phyloP scores from a whole-genome alignment of 371 early-diverging fungal genomes.

The Homolaphlyctis polyrhiza region DNA sequence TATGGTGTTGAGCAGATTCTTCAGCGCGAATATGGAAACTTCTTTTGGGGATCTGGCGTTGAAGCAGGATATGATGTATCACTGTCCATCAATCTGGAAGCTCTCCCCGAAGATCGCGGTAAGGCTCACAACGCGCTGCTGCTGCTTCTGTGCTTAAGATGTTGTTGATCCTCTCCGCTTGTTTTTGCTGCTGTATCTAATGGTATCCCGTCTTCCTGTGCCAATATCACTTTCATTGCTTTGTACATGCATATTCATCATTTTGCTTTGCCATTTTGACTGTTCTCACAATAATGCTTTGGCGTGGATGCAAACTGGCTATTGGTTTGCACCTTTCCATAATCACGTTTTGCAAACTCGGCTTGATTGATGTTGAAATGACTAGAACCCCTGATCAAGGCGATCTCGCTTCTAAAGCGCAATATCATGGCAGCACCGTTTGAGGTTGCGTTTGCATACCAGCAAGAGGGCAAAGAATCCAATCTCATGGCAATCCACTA shows the following conservation, averaged over 20 bases:
- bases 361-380: neutral
- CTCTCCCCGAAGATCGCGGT: conserved; percentile 68
- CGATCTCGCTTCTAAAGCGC: conserved; percentile 83
- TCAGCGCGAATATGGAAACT: conserved; percentile 68
- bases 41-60: conserved; percentile 53
- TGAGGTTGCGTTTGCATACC: conserved; percentile 82
- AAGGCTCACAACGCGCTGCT: too few species aligned
- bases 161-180: neutral
- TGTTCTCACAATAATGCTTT: neutral
- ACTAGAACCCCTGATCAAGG: conserved; percentile 69
- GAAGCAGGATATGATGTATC: conserved; percentile 81
- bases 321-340: neutral
- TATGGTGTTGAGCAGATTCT: conserved; percentile 82
- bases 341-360: neutral
- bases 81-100: conserved; percentile 73
- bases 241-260: neutral
- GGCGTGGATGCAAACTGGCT: neutral
- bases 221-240: neutral
- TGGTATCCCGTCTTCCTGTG: neutral
- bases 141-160: too few species aligned
- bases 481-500: conserved; percentile 86
- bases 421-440: conserved; percentile 92
- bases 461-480: conserved; percentile 68
- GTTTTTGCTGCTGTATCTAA: neutral
- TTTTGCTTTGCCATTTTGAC: neutral